Evolutionary conservation across 768 basidiomycete species (phyloP).

Genomic region (Podaxis mareebaensis): DNA sequence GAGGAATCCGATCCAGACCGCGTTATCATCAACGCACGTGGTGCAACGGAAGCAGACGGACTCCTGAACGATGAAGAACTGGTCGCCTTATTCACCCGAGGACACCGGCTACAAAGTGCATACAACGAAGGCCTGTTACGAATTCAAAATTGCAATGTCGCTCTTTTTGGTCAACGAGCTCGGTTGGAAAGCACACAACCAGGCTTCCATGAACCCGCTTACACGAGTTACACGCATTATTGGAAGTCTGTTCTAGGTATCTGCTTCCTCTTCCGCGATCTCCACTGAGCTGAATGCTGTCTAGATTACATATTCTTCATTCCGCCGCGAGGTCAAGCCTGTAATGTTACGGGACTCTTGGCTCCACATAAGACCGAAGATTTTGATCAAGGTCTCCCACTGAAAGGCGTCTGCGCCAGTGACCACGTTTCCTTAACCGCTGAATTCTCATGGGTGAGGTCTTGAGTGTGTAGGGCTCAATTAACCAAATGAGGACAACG

Average conservation of each 20-base stretch:
- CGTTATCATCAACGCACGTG: constrained; percentile 73
- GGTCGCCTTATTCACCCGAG: constrained; percentile 39
- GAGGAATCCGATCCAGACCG: constrained; percentile 64
- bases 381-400: constrained; percentile 77
- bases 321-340: constrained; percentile 37
- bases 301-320: constrained; percentile 90
- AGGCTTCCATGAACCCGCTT: constrained; percentile 76
- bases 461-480: constrained; percentile 15
- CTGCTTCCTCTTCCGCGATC: constrained; percentile 14
- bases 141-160: constrained; percentile 20
- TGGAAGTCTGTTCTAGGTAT: constrained; percentile 83
- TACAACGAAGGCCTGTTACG: constrained; percentile 59
- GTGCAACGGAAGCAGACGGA: constrained; percentile 60
- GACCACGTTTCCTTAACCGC: constrained; percentile 85
- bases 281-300: constrained; percentile 4
- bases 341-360: constrained; percentile 55
- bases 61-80: constrained; percentile 66
- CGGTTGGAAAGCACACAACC: constrained; percentile 36
- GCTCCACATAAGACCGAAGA: constrained; percentile 57
- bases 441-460: constrained; percentile 46
- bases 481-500: constrained; percentile 11
- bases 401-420: constrained; percentile 74
- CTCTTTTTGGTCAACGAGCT: constrained; percentile 55
- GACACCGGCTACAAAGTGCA: constrained; percentile 54
- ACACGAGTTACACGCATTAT: constrained; percentile 86